Base-by-base conservation (phyloP, 257 asterid species). In the Nicotiana undulata region DNA sequence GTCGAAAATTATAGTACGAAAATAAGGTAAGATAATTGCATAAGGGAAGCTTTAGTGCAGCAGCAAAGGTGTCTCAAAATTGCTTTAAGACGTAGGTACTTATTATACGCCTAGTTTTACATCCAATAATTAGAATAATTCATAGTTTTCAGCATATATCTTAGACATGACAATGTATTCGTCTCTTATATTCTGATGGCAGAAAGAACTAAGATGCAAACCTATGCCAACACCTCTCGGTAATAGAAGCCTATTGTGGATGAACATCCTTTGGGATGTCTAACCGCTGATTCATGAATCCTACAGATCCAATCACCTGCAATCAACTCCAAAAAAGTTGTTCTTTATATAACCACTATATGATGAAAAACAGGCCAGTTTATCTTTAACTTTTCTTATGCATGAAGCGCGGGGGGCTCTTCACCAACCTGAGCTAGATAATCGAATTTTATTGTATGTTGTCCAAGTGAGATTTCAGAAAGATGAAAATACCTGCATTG, bases 231-330 rank as follows among this genome's bases (percentile, higher is more conserved):
- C 98, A 93, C 90, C 94, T 92, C 87, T 90, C 94, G 15, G 92
- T 91, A 64, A 95, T 81, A 18, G 97, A 89, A 75, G 85, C 90
- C 97, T 97, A 93, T 61, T 89, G 89, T 3, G 94, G 93, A 81
- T 91, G 92, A 16, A 92, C 85, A 60, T 92, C 96, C 70, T 74
- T 80, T 29, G 99, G 99, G 77, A 93, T 88, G 60, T 95, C 97
- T 46, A 95, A 86, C 60, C 95, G 90, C 85, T 89, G 98, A 85
- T 93, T 86, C 98, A 95, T 95, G 88, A 95, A 95, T 22, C 98
- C 99, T 85, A 95, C 98, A 61, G 97, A 97, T 81, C 93, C 99
- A 60, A 95, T 90, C 37, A 95, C 98, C 99, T 95, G 89, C 74
- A 88, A 66, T 55, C 72, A 82, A 80, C 80, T n/a, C 56, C 76